These are phyloP conservation scores for Backusella parvicylindrica DNA, from an alignment of 192 early-diverging fungal genomes.

Conservation along the genomic window DNA sequence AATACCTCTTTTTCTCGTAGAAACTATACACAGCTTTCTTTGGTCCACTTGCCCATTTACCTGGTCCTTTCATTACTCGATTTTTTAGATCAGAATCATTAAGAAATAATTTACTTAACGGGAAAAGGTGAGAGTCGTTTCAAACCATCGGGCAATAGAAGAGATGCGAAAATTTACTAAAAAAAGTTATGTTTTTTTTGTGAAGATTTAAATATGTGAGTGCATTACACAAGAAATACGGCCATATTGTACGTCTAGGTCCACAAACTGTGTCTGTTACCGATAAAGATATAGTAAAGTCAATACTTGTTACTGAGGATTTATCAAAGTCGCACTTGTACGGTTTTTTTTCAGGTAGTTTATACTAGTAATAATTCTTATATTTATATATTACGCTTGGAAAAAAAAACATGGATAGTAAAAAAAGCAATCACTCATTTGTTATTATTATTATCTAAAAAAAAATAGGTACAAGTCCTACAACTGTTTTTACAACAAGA, in stretches of 20 bases:
- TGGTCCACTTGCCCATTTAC: constrained; percentile 12
- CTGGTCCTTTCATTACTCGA: constrained; percentile 17
- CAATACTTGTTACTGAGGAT: constrained; percentile 28
- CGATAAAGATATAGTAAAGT: constrained; percentile 38
- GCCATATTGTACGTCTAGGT: constrained; percentile 35
- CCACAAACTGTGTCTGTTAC: constrained; percentile 33
- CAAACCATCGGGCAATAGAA: too few relatives aligned
- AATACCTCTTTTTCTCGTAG: neutral
- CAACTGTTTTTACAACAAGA: constrained; percentile 27
- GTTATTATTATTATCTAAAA: neutral
- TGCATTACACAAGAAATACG: constrained; percentile 34
- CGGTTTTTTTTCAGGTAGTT: neutral
- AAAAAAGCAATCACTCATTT: too few relatives aligned
- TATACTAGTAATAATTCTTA: neutral
- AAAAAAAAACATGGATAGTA: too few relatives aligned
- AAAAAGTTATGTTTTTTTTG: neutral
- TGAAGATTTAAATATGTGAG: constrained; percentile 6
- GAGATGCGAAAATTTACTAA: neutral
- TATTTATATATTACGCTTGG: too few relatives aligned
- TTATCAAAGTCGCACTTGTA: constrained; percentile 1
- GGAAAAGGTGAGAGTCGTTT: constrained; percentile 9
- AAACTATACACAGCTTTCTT: constrained; percentile 22
- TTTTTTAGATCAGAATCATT: constrained; percentile 10
- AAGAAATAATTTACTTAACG: neutral
- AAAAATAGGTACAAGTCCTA: constrained; percentile 1